Percentiles rank a stretch among this genome's conserved stretches.
phyloP scores from a whole-genome alignment of 1,284 basidiomycete species.

The Ceratobasidium sp. region DNA sequence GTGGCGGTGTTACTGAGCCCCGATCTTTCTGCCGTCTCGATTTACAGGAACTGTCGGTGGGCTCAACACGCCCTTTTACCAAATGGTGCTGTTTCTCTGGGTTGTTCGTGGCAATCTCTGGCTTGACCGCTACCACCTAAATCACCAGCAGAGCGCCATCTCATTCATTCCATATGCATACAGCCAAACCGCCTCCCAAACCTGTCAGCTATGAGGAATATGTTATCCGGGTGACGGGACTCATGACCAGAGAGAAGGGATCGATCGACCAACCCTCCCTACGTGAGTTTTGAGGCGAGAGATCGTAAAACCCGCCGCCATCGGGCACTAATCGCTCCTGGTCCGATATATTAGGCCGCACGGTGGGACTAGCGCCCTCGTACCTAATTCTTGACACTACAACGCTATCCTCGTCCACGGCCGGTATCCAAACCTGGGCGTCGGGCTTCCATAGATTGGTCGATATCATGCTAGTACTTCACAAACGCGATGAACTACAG shows the following conservation, averaged over 20 bases:
- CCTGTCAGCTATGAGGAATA: constrained; percentile 64
- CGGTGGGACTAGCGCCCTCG: constrained; percentile 68
- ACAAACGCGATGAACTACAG: constrained; percentile 66
- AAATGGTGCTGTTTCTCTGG: not conserved
- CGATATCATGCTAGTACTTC: constrained; percentile 70
- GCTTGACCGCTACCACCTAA: too few relatives aligned
- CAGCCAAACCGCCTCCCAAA: constrained; percentile 45
- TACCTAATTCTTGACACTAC: constrained; percentile 74
- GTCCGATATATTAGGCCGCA: constrained; percentile 13
- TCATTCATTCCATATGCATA: not conserved
- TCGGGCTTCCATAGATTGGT: constrained; percentile 68
- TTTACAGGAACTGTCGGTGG: not conserved
- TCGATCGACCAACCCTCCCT: constrained; percentile 67
- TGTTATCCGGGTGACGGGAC: constrained; percentile 61
- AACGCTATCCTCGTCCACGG: constrained; percentile 58
- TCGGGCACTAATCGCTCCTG: not conserved
- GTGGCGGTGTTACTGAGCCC: not conserved
- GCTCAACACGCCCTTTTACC: not conserved
- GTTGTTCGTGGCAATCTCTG: too few relatives aligned
- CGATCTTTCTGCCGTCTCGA: too few relatives aligned
- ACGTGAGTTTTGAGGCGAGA: constrained; percentile 55
- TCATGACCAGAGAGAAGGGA: constrained; percentile 57
- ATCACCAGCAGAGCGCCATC: not conserved
- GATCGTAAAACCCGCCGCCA: not conserved
- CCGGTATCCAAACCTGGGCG: constrained; percentile 65